Base-by-base conservation (phyloP, 2,329 filamentous ascomycete species). In the Pseudogymnoascus destructans region DNA sequence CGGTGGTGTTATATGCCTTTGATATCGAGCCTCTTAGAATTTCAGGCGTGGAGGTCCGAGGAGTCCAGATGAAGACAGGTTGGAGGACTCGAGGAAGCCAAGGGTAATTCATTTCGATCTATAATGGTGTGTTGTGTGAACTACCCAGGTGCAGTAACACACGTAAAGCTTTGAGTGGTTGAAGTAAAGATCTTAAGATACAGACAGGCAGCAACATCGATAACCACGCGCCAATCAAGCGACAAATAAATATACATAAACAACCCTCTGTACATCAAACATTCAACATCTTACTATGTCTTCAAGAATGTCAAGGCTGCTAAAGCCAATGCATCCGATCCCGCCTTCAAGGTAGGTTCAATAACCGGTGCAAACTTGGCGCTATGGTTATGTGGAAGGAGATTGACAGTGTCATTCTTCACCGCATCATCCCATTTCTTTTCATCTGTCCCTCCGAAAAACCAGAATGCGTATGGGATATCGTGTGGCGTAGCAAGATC, bases 311-410 rank as follows among this genome's bases (percentile, higher is more conserved):
- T 77, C 71, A 82, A 70, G 5, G 77, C 77, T 19, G 72, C 75
- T 27, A 77, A 67, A 56, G 73, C 74, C 64, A 80, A 68, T 1
- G 77, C 77, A 68, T 80, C 75, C 2, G 76, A 69, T 0, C 77
- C 81, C 3, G 70, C 71, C 60, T 61, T 73, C 70, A 85, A 66
- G 0, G 81, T 85, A 6, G 80, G 80, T 66, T 79, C 74, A 21
- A 84, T 73, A 0, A 74, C 76, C 4, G 81, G 81, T 30, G 77
- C 77, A 69, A 85, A 85, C 58, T 75, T 73, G 0, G 79, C 74
- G 60, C 74, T 79, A 65, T 85, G 82, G 62, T 85, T 85, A 0
- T 76, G 75, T 0, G 82, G 77, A 10, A 84, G 73, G 11, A 30
- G 19, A 7, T 57, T 13, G 3, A 59, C n/a, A 7, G 30, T 25